Conservation (phyloP, 441 rosid species). For the Melastoma candidum region DNA sequence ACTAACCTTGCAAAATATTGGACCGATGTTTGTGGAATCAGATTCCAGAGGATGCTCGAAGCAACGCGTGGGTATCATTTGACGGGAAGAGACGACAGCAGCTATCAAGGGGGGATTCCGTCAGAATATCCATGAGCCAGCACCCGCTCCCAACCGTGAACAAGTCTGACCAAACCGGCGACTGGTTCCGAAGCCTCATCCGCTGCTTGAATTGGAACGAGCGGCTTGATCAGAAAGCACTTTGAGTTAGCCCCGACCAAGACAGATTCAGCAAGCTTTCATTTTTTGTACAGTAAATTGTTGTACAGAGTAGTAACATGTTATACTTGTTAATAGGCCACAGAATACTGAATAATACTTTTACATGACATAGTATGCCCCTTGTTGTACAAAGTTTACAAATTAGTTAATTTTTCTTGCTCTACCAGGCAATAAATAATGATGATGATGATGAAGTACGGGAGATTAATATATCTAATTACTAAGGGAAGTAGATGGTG, state of each 20-base stretch:
- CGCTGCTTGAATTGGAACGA: conserved; percentile 98
- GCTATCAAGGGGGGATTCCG: conserved; percentile 91
- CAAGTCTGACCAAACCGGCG: conserved; percentile 89
- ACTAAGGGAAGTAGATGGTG: no score
- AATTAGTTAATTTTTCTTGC: no score
- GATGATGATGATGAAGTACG: no score
- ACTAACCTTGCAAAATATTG: conserved; percentile 1
- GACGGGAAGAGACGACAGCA: conserved; percentile 98
- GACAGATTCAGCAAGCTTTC: no score
- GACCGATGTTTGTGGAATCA: conserved; percentile 19
- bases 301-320: no score
- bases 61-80: conserved; percentile 96
- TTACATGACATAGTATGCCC: no score
- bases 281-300: no score
- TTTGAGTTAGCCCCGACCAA: conserved; percentile 22
- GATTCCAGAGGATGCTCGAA: conserved; percentile 92
- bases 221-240: conserved; percentile 85
- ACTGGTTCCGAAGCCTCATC: conserved; percentile 91
- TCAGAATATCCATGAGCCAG: conserved; percentile 80
- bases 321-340: no score
- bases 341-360: no score
- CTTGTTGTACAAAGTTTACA: no score
- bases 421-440: no score
- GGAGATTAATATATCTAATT: no score
- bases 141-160: conserved; percentile 93